Evolutionary conservation across 495 filamentous ascomycete species (phyloP).

Genomic region (Thermothielavioides terrestris): DNA sequence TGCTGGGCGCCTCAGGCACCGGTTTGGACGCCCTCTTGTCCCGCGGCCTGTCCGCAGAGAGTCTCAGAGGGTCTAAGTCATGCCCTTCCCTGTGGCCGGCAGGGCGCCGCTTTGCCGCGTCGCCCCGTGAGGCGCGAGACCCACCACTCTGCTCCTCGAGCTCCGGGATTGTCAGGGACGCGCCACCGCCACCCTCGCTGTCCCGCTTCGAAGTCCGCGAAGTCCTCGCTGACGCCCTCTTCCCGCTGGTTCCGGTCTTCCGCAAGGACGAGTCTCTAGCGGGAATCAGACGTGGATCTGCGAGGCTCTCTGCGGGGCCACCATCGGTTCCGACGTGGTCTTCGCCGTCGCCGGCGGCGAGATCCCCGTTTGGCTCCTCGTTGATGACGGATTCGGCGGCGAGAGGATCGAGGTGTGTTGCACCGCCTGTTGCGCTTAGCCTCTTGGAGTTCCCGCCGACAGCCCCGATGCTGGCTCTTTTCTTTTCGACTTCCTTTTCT

Average conservation of each 20-base stretch:
- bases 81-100: constrained; percentile 8
- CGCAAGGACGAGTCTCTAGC: constrained; percentile 59
- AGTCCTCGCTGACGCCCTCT: constrained; percentile 33
- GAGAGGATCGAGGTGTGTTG: constrained; percentile 35
- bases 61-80: constrained; percentile 19
- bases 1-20: constrained; percentile 12
- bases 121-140: constrained; percentile 7
- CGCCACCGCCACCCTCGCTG: constrained; percentile 19
- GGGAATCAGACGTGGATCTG: constrained; percentile 46
- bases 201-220: constrained; percentile 34
- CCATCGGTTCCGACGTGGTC: background rate
- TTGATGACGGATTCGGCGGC: constrained; percentile 45
- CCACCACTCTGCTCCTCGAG: constrained; percentile 20
- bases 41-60: constrained; percentile 19
- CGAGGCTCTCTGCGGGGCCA: background rate
- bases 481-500: constrained; percentile 45
- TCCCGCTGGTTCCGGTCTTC: constrained; percentile 39
- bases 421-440: constrained; percentile 8
- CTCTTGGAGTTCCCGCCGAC: constrained; percentile 29
- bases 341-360: constrained; percentile 3
- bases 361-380: constrained; percentile 37
- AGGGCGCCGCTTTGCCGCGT: constrained; percentile 20
- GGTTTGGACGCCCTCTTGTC: constrained; percentile 14
- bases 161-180: constrained; percentile 31
- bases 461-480: constrained; percentile 34